Evolutionary conservation across 2,329 filamentous ascomycete genomes (phyloP), one percentile per base, ranked within the genome.

Genomic region (Mollisia scopiformis): DNA sequence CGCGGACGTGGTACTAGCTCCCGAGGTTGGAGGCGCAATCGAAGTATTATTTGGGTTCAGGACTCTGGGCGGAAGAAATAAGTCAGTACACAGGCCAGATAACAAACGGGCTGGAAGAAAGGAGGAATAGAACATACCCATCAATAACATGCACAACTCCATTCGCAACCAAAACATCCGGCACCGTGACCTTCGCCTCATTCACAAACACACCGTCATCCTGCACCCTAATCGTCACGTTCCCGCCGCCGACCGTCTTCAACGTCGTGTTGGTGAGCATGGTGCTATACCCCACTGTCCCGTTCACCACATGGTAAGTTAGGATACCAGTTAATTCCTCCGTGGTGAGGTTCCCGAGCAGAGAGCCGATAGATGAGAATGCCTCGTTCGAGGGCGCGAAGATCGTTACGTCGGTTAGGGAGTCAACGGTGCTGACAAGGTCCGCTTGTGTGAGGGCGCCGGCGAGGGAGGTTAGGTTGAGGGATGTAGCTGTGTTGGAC

Each of bases 31-130:
- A 1, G 59, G 55, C 1, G 23, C 19, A 14, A 35, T 79, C n/a
- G 73, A 69, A 4, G 76, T 77, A 1, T 75, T 73, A 2, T 79
- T 76, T 11, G 84, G 82, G 76, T 88, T 88, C 52, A 89, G 76
- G 37, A 88, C 84, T 62, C 79, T 81, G 43, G 13, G n/a, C 11
- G 16, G 31, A 14, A 3, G 16, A 35, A 35, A 35, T 35, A 11
- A 35, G 3, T 3, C 7, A 35, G 31, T 10, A 4, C 11, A 14
- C 7, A 14, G 31, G 31, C n/a, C n/a, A n/a, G n/a, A n/a, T n/a
- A 39, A 39, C 37, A 14, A 39, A n/a, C n/a, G 39, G n/a, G 39
- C n/a, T 6, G 39, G 23, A 47, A 47, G 19, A 14, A 13, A 19
- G 13, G 27, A 3, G 14, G 37, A 28, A 39, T 55, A 19, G 50